Percentiles rank a stretch among this genome's conserved stretches.
phyloP scores from a whole-genome alignment of 306 rosid species.

The Trifolium pratense region DNA sequence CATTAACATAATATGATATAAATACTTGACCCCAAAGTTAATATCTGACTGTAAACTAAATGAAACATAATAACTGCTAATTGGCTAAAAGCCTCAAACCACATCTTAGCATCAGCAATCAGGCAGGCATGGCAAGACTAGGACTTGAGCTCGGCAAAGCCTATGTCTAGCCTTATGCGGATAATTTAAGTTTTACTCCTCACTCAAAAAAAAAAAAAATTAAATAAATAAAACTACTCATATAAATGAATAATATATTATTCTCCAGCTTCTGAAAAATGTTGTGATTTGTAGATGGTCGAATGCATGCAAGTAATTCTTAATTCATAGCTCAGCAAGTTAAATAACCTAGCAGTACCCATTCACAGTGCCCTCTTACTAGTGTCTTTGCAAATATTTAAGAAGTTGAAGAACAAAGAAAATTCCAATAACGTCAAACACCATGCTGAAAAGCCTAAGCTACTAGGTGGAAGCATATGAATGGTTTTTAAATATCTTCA shows the following conservation, averaged over 20 bases:
- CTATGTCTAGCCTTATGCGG: background rate
- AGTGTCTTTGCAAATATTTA: background rate
- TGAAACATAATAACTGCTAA: constrained; percentile 2
- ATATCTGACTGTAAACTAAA: constrained; percentile 10
- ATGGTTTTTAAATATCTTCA: constrained; percentile 22
- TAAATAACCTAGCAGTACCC: constrained; percentile 11
- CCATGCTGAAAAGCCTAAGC: constrained; percentile 9
- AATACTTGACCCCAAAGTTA: constrained; percentile 24
- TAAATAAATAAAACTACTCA: constrained; percentile 2
- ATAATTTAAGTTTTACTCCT: constrained; percentile 26
- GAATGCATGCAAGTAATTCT: constrained; percentile 13
- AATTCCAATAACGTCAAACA: constrained; percentile 3
- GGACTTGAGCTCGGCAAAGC: constrained; percentile 7
- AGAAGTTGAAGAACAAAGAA: constrained; percentile 5
- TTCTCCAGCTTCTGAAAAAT: constrained; percentile 27
- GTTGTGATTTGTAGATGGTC: background rate
- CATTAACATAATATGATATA: constrained; percentile 24
- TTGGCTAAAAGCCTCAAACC: constrained; percentile 31
- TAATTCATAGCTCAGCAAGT: constrained; percentile 26
- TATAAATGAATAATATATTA: constrained; percentile 1
- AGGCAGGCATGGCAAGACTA: constrained; percentile 18
- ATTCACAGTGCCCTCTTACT: background rate
- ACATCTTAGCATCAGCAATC: constrained; percentile 33
- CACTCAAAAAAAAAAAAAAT: background rate
- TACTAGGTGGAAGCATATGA: background rate